Evolutionary conservation across 257 asterid species (phyloP).

Genomic region (Rauvolfia tetraphylla): DNA sequence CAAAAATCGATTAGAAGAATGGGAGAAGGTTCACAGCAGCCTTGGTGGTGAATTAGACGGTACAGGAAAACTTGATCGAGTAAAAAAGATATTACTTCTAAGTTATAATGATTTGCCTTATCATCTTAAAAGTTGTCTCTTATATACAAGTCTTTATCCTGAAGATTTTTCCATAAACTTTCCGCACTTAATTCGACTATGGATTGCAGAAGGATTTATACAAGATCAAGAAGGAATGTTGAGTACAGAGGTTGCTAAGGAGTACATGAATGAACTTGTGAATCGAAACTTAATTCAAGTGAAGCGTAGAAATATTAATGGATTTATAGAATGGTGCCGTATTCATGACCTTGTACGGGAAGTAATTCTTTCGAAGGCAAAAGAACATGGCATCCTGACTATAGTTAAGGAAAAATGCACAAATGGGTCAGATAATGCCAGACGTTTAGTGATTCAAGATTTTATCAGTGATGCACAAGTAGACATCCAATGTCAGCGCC

Average conservation of each 20-base stretch:
- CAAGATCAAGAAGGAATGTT: not conserved
- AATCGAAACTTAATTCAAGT: constrained; percentile 10
- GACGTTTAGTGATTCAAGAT: not conserved
- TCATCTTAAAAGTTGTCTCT: not conserved
- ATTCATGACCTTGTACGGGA: not conserved
- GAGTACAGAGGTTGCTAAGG: constrained; percentile 3
- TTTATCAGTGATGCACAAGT: not conserved
- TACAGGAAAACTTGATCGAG: not conserved
- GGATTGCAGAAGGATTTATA: constrained; percentile 1
- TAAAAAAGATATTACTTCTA: not conserved
- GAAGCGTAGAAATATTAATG: too few relatives aligned
- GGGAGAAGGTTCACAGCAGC: not conserved
- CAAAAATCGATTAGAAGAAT: not conserved
- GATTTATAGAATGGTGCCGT: not conserved
- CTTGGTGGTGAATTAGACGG: constrained; percentile 5
- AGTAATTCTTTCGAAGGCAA: not conserved
- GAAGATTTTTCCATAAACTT: too few relatives aligned
- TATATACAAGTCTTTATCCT: too few relatives aligned
- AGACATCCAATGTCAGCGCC: not conserved
- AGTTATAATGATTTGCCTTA: too few relatives aligned
- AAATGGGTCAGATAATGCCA: not conserved
- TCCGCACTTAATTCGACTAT: too few relatives aligned
- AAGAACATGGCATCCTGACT: not conserved
- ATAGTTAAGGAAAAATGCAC: not conserved
- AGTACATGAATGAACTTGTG: constrained; percentile 4